A percentile compares a stretch with the other conserved stretches of the same genome.
Evolutionary conservation across 2,329 filamentous ascomycete genomes (phyloP).

Genomic region (Byssoonygena ceratinophila): DNA sequence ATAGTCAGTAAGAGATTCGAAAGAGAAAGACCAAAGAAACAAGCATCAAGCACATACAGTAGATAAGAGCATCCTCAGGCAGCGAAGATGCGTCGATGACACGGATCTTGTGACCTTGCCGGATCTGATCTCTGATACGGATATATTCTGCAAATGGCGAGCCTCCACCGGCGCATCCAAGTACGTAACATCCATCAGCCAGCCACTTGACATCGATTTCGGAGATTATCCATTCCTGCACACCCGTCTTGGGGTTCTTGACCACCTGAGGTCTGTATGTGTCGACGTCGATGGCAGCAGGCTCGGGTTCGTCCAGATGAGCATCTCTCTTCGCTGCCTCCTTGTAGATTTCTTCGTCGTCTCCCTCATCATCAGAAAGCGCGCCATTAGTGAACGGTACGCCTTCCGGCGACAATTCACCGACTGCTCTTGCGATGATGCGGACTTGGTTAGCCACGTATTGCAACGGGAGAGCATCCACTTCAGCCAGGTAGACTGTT

Average conservation of each 20-base stretch:
- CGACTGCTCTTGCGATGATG: slow-evolving; percentile 48
- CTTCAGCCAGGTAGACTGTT: slow-evolving; percentile 42
- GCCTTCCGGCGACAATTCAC: slow-evolving; percentile 42
- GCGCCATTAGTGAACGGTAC: slow-evolving; percentile 17
- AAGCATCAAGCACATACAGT: slow-evolving; percentile 34
- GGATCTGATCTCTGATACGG: slow-evolving; percentile 33
- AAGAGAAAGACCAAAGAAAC: slow-evolving; percentile 33
- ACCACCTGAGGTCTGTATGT: slow-evolving; percentile 35
- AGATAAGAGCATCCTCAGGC: slow-evolving; percentile 36
- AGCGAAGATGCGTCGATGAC: slow-evolving; percentile 36
- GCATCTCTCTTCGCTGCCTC: slow-evolving; percentile 17
- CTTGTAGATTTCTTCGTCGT: slow-evolving; percentile 17
- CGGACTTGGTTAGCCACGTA: slow-evolving; percentile 44
- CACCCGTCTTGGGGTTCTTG: slow-evolving; percentile 20
- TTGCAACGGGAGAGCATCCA: slow-evolving; percentile 46
- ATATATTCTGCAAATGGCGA: slow-evolving; percentile 39
- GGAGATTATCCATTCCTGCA: slow-evolving; percentile 34
- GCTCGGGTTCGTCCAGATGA: slow-evolving; percentile 10
- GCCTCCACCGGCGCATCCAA: slow-evolving; percentile 42
- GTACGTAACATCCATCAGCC: slow-evolving; percentile 39
- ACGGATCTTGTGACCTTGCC: slow-evolving; percentile 32
- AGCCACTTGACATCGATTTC: slow-evolving; percentile 39
- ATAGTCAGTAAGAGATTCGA: slow-evolving; percentile 25
- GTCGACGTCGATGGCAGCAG: slow-evolving; percentile 21
- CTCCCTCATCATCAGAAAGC: slow-evolving; percentile 21